Base-by-base conservation (phyloP, 2,329 filamentous ascomycete genomes). In the Incumbomyces delicatus region DNA sequence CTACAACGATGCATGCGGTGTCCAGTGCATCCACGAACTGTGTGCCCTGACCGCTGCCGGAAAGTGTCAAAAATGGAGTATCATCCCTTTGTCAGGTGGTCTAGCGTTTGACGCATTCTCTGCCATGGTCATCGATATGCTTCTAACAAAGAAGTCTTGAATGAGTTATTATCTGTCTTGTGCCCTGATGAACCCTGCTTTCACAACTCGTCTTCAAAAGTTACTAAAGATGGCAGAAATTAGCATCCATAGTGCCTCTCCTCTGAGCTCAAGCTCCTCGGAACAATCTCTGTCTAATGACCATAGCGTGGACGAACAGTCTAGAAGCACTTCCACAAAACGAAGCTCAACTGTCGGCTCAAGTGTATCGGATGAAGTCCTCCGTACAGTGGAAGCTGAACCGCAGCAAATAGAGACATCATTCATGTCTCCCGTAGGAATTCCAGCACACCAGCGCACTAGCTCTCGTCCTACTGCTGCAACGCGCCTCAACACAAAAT, bases 161-260 rank as follows among this genome's bases (percentile, higher is more conserved):
- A 37, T 16, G 31, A 13, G 13, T 35, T 44, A 36, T 44, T 22
- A 44, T 33, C 3, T 14, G 20, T 18, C 16, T 44, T 35, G n/a
- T 36, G n/a, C n/a, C 41, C 22, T 18, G 14, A 30, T 44, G 13
- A 27, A 14, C 14, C 14, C 13, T 36, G n/a, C 6, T 18, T 36
- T 29, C 11, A 7, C n/a, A 16, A n/a, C 22, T 5, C 13, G 6
- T 14, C 17, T n/a, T 30, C 8, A 8, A 6, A 3, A 5, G 32
- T 32, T 22, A 16, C 16, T 35, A 27, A 44, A 20, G 13, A 49
- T 45, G 33, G 32, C 36, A 41, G 36, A 11, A 7, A 16, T 58
- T 29, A 47, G 51, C 16, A 46, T 56, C 22, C 51, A 58, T 44
- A 53, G 51, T 4, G 38, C 51, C 14, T 56, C 53, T 18, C 54